Conservation (phyloP, 768 basidiomycete genomes). For the Amanita subjunquillea region DNA sequence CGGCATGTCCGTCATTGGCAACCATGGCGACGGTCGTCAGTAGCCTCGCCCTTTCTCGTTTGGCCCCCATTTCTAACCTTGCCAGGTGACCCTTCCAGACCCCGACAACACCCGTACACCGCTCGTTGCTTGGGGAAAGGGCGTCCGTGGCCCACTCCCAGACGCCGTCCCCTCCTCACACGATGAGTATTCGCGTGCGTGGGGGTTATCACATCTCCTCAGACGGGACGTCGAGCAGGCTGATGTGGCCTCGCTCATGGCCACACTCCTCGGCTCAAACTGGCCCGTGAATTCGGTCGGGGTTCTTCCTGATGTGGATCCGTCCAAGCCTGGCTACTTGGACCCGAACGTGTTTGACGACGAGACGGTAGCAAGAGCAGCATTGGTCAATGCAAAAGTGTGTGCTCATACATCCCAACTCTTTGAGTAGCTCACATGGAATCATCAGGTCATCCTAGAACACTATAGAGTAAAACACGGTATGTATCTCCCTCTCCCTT, state of each 20-base stretch:
- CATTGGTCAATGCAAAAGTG: constrained; percentile 58
- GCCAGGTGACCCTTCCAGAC: constrained; percentile 30
- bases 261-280: constrained; percentile 55
- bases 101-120: constrained; percentile 86
- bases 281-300: constrained; percentile 83
- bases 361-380: constrained; percentile 38
- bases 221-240: constrained; percentile 78
- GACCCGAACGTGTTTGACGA: constrained; percentile 30
- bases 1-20: constrained; percentile 83
- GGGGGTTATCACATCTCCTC: constrained; percentile 46
- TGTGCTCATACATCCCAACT: neutral
- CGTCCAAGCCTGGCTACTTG: constrained; percentile 49
- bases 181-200: constrained; percentile 58
- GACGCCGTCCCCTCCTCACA: constrained; percentile 50
- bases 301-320: constrained; percentile 67
- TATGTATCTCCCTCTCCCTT: constrained; percentile 20
- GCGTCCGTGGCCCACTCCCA: constrained; percentile 59
- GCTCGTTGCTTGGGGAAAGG: constrained; percentile 73
- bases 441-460: constrained; percentile 49
- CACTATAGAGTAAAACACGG: constrained; percentile 74
- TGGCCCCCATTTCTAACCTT: neutral
- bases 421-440: neutral
- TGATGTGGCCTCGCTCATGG: constrained; percentile 72
- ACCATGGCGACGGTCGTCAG: constrained; percentile 81
- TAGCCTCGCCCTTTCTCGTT: constrained; percentile 4